Percentiles rank a stretch among this genome's conserved stretches.
Conservation (phyloP, 148 eudicot species). For the Rhododendron vialii region DNA sequence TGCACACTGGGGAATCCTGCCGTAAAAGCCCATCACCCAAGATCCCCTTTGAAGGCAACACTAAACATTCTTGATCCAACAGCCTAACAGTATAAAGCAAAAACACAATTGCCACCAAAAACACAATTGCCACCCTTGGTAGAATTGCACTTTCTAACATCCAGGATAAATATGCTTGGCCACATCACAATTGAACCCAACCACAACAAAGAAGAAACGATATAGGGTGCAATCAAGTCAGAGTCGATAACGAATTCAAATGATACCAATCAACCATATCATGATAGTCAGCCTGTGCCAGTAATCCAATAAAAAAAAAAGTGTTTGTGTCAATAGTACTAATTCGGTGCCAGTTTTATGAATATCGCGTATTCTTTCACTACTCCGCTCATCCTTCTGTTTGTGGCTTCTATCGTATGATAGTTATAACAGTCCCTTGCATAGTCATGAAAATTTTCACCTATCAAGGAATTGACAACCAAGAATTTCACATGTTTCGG, state of each 20-base stretch:
- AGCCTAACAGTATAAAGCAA: not conserved
- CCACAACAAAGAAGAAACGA: not conserved
- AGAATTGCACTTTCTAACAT: not conserved
- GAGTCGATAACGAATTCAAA: not conserved
- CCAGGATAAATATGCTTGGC: not conserved
- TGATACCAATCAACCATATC: not conserved
- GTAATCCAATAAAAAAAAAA: not conserved
- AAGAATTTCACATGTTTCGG: not conserved
- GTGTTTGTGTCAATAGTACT: not conserved
- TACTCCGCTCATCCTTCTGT: not conserved
- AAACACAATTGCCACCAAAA: not conserved
- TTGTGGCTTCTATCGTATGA: not conserved
- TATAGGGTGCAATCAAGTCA: not conserved
- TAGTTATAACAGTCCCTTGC: not conserved
- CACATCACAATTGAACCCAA: not conserved
- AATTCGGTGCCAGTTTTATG: not conserved
- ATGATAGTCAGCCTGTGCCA: not conserved
- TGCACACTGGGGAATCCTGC: too few relatives aligned
- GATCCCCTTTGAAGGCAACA: not conserved
- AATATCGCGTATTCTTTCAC: not conserved
- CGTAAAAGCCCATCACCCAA: not conserved
- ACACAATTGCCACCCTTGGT: not conserved
- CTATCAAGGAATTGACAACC: not conserved
- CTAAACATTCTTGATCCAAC: not conserved
- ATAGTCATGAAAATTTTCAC: not conserved